Percentiles rank a stretch among this genome's conserved stretches.
Evolutionary conservation across 768 basidiomycete species (phyloP).

Genomic region (Gelatoporia subvermispora): DNA sequence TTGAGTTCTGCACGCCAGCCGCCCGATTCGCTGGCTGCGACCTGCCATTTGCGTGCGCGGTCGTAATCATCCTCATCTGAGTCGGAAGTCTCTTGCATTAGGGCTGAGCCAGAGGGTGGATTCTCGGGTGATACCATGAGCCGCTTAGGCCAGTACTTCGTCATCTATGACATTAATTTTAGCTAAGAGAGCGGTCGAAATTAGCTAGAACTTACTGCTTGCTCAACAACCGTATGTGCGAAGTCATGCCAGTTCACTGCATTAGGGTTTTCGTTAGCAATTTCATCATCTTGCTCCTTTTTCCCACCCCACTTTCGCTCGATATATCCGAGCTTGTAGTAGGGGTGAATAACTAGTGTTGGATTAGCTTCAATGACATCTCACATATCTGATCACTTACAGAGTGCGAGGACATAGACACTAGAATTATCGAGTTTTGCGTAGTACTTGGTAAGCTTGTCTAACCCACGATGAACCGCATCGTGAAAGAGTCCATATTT

Average conservation of each 20-base stretch:
- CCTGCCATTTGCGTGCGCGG: too few relatives aligned
- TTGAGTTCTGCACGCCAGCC: slow-evolving; percentile 7
- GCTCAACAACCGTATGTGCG: neutral
- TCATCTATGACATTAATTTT: neutral
- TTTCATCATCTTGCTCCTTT: neutral
- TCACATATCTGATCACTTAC: slow-evolving; percentile 13
- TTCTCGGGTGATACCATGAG: too few relatives aligned
- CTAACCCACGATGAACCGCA: slow-evolving; percentile 16
- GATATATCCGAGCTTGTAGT: slow-evolving; percentile 13
- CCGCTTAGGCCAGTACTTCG: neutral
- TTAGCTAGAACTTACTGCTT: slow-evolving; percentile 1
- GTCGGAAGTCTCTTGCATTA: too few relatives aligned
- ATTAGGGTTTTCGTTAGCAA: neutral
- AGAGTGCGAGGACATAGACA: slow-evolving; percentile 18
- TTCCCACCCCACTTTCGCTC: neutral
- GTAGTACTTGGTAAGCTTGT: slow-evolving; percentile 24
- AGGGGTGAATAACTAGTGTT: slow-evolving; percentile 26
- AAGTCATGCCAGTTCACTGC: neutral
- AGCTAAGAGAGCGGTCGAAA: too few relatives aligned
- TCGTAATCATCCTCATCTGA: too few relatives aligned
- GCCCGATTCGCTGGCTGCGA: too few relatives aligned
- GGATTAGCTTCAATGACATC: neutral
- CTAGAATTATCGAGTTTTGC: slow-evolving; percentile 11
- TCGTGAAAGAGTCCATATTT: slow-evolving; percentile 15
- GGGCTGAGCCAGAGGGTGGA: too few relatives aligned